Evolutionary conservation across 192 early-diverging fungal genomes (phyloP).

Genomic region (Tieghemiomyces parasiticus): DNA sequence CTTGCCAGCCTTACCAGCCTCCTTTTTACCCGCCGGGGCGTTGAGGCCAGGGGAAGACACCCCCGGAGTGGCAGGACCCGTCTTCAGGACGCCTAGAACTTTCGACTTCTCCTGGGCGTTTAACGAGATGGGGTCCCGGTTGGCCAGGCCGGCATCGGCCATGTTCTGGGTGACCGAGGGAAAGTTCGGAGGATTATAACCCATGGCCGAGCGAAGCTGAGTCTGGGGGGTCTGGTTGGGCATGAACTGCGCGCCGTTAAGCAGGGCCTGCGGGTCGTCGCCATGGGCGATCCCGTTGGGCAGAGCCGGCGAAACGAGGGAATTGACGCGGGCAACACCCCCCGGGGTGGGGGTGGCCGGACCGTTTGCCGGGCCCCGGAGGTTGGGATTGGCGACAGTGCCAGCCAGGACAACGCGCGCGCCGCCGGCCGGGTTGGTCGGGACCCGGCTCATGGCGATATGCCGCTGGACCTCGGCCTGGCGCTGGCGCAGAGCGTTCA

Average conservation of each 20-base stretch:
- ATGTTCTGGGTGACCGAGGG: conserved; percentile 8
- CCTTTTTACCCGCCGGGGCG: not conserved
- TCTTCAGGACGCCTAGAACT: not conserved
- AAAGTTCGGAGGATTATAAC: not conserved
- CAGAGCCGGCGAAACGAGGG: not conserved
- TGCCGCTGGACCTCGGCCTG: conserved; percentile 5
- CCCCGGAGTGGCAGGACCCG: not conserved
- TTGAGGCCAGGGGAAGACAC: not conserved
- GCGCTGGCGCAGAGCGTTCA: not conserved
- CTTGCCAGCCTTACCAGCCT: not conserved
- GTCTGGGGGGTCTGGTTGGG: not conserved
- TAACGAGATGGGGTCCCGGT: conserved; percentile 10
- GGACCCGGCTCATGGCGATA: not conserved
- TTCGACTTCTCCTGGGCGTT: conserved; percentile 6
- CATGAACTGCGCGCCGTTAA: not conserved
- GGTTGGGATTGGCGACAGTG: not conserved
- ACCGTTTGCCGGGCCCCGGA: not conserved
- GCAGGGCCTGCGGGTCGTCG: not conserved
- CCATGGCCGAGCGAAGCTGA: not conserved
- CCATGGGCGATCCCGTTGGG: not conserved
- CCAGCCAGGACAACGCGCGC: not conserved
- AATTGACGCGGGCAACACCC: not conserved
- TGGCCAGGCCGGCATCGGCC: conserved; percentile 8
- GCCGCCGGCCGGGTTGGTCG: not conserved
- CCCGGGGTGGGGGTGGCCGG: conserved; percentile 8